Evolutionary conservation across 1,284 basidiomycete species (phyloP).

Genomic region (Earliella scabrosa): DNA sequence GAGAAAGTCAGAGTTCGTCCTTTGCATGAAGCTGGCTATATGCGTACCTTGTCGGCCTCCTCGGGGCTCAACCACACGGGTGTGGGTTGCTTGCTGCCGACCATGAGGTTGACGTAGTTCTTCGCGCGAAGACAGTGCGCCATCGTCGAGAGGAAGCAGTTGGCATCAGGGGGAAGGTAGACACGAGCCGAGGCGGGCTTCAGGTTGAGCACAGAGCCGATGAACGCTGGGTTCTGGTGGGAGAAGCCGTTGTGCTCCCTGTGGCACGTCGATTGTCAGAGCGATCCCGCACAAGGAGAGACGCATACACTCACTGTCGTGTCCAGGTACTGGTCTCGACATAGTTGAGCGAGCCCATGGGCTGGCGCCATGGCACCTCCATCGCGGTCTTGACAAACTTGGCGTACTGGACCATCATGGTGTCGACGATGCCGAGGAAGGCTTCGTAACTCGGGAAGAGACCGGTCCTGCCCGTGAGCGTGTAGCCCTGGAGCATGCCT

Average conservation of each 20-base stretch:
- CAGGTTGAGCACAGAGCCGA: slow-evolving; percentile 80
- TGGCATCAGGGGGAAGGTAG: slow-evolving; percentile 90
- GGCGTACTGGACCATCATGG: slow-evolving; percentile 85
- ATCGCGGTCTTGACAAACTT: slow-evolving; percentile 84
- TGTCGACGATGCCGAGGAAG: slow-evolving; percentile 79
- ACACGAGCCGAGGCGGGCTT: slow-evolving; percentile 79
- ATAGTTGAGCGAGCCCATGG: slow-evolving; percentile 81
- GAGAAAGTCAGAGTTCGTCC: neutral
- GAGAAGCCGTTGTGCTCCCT: slow-evolving; percentile 77
- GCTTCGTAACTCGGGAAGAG: slow-evolving; percentile 91
- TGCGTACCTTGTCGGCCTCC: slow-evolving; percentile 59
- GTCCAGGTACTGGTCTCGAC: slow-evolving; percentile 88
- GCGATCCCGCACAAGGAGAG: neutral
- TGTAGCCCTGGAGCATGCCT: slow-evolving; percentile 88
- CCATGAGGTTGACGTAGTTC: slow-evolving; percentile 87
- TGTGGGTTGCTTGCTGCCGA: slow-evolving; percentile 83
- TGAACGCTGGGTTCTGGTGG: slow-evolving; percentile 88
- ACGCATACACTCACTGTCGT: slow-evolving; percentile 50
- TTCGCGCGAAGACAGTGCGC: slow-evolving; percentile 83
- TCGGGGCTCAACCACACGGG: slow-evolving; percentile 71
- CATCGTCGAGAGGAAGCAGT: slow-evolving; percentile 81
- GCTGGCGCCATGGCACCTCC: slow-evolving; percentile 80
- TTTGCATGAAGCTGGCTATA: neutral
- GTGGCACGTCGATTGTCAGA: neutral
- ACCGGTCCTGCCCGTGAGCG: slow-evolving; percentile 79